Evolutionary conservation across 2,329 filamentous ascomycete species (phyloP).

Genomic region (Fusarium sp.): DNA sequence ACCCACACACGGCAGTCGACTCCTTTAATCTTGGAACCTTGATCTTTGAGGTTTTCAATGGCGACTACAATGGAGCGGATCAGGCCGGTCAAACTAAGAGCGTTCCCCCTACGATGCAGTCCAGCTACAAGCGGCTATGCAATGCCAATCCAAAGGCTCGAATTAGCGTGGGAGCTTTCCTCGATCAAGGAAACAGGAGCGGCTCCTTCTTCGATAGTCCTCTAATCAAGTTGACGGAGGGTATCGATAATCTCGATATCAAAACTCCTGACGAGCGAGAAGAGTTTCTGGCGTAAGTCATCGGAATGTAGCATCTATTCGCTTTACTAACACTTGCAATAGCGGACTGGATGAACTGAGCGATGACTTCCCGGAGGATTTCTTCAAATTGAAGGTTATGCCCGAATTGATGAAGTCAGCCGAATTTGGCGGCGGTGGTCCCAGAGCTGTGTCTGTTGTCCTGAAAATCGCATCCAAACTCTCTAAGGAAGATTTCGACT

Average conservation of each 20-base stretch:
- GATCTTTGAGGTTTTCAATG: conserved; percentile 93
- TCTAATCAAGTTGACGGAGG: conserved; percentile 91
- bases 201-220: conserved; percentile 95
- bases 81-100: conserved; percentile 89
- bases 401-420: conserved; percentile 98
- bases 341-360: conserved; percentile 86
- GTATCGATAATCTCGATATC: conserved; percentile 91
- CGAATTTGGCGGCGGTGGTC: conserved; percentile 96
- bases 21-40: conserved; percentile 88
- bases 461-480: conserved; percentile 93
- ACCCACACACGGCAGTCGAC: conserved; percentile 86
- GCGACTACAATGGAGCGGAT: conserved; percentile 81
- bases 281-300: conserved; percentile 78
- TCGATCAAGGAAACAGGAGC: conserved; percentile 87
- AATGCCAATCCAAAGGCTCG: conserved; percentile 92
- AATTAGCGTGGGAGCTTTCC: conserved; percentile 85
- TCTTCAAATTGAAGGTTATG: conserved; percentile 96
- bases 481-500: conserved; percentile 89
- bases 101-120: conserved; percentile 89
- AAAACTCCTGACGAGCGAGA: conserved; percentile 90
- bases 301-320: too few relatives aligned
- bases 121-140: conserved; percentile 89
- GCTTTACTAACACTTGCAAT: conserved; percentile 53
- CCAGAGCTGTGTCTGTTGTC: conserved; percentile 89
- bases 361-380: conserved; percentile 97